Evolutionary conservation across 352 stramenopile genomes (phyloP).

Genomic region (Phytopythium oedochilum): DNA sequence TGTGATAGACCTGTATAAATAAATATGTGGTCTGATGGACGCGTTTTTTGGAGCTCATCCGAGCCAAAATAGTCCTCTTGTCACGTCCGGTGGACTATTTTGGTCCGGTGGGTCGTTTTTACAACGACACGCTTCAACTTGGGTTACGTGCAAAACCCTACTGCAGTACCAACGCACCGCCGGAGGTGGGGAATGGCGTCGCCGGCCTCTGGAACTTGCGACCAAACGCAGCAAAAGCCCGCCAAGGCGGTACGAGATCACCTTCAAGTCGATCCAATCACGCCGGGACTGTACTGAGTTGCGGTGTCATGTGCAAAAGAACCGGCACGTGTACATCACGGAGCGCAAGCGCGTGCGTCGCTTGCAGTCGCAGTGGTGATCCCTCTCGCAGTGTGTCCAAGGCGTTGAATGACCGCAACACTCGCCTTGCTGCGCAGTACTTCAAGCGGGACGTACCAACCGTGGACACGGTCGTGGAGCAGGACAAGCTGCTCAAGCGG

Average conservation of each 20-base stretch:
- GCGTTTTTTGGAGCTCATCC: too few species aligned
- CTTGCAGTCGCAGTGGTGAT: too few species aligned
- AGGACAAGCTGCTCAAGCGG: constrained; percentile 64
- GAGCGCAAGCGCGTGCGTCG: constrained; percentile 57
- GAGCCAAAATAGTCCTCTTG: too few species aligned
- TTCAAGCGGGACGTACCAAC: constrained; percentile 58
- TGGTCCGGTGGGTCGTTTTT: too few species aligned
- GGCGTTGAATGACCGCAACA: neutral
- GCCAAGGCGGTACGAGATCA: neutral
- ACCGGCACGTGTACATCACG: constrained; percentile 65
- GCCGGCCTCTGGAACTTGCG: neutral
- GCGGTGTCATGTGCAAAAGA: constrained; percentile 2
- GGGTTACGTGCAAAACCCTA: too few species aligned
- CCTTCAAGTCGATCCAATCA: too few species aligned
- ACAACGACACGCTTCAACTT: too few species aligned
- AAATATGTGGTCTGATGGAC: too few species aligned
- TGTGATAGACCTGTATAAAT: too few species aligned
- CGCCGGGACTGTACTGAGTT: too few species aligned
- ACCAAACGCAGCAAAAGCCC: neutral
- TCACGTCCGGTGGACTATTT: too few species aligned
- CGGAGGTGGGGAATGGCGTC: neutral
- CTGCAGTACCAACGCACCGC: too few species aligned
- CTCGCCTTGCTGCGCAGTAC: constrained; percentile 30
- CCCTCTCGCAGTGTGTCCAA: neutral
- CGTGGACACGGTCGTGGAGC: constrained; percentile 66